Conservation (phyloP, 73 alveolate species). For the Paramecium octaurelia region DNA sequence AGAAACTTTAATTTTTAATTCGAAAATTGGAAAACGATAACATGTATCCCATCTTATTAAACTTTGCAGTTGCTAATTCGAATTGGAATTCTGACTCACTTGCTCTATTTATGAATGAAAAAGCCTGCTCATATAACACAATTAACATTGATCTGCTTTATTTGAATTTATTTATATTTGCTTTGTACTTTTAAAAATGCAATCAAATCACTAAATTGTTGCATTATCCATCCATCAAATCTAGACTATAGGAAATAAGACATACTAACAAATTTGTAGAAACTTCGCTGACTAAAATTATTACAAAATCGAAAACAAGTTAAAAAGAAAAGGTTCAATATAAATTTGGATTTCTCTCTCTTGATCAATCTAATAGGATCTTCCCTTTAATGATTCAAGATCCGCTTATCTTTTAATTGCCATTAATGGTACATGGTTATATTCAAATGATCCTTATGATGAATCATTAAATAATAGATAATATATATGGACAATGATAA, state of each 20-base stretch:
- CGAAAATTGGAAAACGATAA: slow-evolving; percentile 33
- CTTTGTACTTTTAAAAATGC: neutral
- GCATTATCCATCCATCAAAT: neutral
- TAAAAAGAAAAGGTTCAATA: slow-evolving; percentile 14
- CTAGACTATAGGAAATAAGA: neutral
- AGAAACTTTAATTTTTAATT: neutral
- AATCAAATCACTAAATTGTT: neutral
- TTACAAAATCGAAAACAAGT: slow-evolving; percentile 38
- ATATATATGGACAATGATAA: neutral
- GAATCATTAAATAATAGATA: slow-evolving; percentile 26
- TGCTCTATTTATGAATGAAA: neutral
- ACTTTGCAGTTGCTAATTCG: neutral
- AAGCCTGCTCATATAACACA: neutral
- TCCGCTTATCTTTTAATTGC: slow-evolving; percentile 7
- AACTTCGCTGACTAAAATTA: slow-evolving; percentile 29
- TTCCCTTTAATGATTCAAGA: slow-evolving; percentile 33
- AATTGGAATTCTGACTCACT: neutral
- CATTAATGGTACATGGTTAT: slow-evolving; percentile 42
- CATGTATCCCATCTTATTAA: neutral
- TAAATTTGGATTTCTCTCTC: slow-evolving; percentile 39
- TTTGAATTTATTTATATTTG: neutral
- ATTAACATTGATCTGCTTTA: neutral
- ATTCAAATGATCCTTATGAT: slow-evolving; percentile 46
- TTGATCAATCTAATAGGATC: slow-evolving; percentile 12
- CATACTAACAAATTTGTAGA: slow-evolving; percentile 40